phyloP scores from a whole-genome alignment of 805 yeast species.

The Candida insectalens region DNA sequence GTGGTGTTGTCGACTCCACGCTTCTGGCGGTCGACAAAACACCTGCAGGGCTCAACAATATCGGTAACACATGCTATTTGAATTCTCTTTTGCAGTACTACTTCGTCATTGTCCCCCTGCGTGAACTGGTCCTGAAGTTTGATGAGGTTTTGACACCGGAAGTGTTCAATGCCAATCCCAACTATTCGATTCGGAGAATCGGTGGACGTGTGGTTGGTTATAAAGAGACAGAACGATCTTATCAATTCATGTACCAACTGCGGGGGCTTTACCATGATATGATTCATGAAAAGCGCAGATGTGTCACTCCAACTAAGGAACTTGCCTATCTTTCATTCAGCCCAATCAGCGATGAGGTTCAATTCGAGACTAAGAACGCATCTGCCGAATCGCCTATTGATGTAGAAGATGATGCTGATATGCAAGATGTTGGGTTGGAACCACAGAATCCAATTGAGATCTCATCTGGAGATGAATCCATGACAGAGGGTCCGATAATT shows the following conservation, averaged over 20 bases:
- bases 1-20: constrained; percentile 54
- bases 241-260: constrained; percentile 69
- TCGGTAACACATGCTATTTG: constrained; percentile 92
- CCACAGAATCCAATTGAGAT: neutral
- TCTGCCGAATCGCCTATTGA: no score
- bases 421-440: constrained; percentile 1
- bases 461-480: constrained; percentile 3
- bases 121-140: constrained; percentile 55
- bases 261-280: constrained; percentile 60
- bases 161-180: constrained; percentile 21
- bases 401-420: constrained; percentile 1
- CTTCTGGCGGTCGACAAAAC: constrained; percentile 55
- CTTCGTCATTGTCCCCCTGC: constrained; percentile 74
- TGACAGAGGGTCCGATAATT: neutral
- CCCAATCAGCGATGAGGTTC: constrained; percentile 59
- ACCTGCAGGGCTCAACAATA: constrained; percentile 91
- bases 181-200: constrained; percentile 48
- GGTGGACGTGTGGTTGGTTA: constrained; percentile 81
- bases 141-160: constrained; percentile 25
- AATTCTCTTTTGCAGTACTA: constrained; percentile 87
- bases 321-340: constrained; percentile 82
- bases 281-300: constrained; percentile 50
- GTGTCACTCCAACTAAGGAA: constrained; percentile 74
- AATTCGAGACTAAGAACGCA: constrained; percentile 27
- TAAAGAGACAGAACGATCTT: constrained; percentile 72